Base-by-base conservation (phyloP, 2,329 filamentous ascomycete species). In the Dothistroma pini region DNA sequence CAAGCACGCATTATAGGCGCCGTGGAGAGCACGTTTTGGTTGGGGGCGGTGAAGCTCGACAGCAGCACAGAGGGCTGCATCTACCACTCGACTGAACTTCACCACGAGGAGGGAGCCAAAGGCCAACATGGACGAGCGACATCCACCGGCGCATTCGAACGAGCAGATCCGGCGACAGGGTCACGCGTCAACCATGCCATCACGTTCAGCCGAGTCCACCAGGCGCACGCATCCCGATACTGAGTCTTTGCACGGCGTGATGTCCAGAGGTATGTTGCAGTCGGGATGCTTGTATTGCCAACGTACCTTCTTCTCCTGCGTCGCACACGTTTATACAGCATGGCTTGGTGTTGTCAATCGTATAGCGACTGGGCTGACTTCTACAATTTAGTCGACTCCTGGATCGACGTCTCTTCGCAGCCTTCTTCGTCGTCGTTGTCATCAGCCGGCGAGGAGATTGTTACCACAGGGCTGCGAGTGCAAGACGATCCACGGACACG, bases 361-460 rank as follows among this genome's bases (percentile, higher is more conserved):
- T 59, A 58, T 59, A 56, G 60, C 38, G 61, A 58, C 44, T 68
- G 66, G 62, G 63, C 70, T 73, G 66, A 73, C 69, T 62, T 68
- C 63, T 69, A 66, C 61, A 50, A 56, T 57, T 53, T 64, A 67
- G 64, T 67, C 93, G 95, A 97, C 79, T 97, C 95, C 9, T 99
- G 95, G 95, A 86, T 97, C 69, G 93, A 99, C 75, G 87, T 99
- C 63, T 86, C 89, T 52, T 97, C 93, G 4, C 91, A 95, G 69
- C 92, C 93, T 8, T 97, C 93, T 0, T 96, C 93, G 1, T 96
- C 93, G 2, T 97, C 93, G 14, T 81, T 96, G 12, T 96, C 93
- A 21, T 96, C 84, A 21, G 77, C 86, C 57, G 86, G 89, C 72
- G 92, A 96, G 67, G 93, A 97, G 71, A 93, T 96, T 67, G 89